These are phyloP conservation scores for Eimeria acervulina DNA, from an alignment of 169 alveolate species.

Conservation along the genomic window DNA sequence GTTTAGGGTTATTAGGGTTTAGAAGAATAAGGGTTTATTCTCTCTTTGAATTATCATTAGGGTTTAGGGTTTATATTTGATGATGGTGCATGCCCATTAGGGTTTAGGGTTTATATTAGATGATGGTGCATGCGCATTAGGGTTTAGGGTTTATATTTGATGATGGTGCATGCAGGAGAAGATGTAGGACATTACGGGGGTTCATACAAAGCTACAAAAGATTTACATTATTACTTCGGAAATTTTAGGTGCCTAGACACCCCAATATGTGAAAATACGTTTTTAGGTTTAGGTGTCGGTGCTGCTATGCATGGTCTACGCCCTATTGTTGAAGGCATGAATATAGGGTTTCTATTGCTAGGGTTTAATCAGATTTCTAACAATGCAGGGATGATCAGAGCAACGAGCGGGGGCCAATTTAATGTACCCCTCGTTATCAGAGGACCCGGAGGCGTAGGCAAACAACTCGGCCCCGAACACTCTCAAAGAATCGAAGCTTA, in stretches of 20 bases:
- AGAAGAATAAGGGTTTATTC: too few relatives aligned
- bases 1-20: too few relatives aligned
- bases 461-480: conserved; percentile 96
- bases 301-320: conserved; percentile 91
- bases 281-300: conserved; percentile 91
- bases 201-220: conserved; percentile 95
- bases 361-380: conserved; percentile 95
- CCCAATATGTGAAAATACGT: conserved; percentile 96
- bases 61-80: not conserved
- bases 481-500: conserved; percentile 94
- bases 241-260: conserved; percentile 94
- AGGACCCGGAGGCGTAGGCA: conserved; percentile 97
- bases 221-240: conserved; percentile 92
- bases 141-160: not conserved
- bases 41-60: too few relatives aligned
- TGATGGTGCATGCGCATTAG: not conserved
- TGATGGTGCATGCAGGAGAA: conserved; percentile 89
- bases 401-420: conserved; percentile 93
- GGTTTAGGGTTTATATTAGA: too few relatives aligned
- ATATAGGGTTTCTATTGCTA: conserved; percentile 94
- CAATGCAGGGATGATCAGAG: conserved; percentile 94
- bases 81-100: too few relatives aligned
- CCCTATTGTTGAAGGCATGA: conserved; percentile 96
- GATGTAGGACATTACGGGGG: conserved; percentile 97
- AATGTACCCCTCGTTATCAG: conserved; percentile 94